Conservation (phyloP, 345 rosid species). For the Rubroshorea leprosula region DNA sequence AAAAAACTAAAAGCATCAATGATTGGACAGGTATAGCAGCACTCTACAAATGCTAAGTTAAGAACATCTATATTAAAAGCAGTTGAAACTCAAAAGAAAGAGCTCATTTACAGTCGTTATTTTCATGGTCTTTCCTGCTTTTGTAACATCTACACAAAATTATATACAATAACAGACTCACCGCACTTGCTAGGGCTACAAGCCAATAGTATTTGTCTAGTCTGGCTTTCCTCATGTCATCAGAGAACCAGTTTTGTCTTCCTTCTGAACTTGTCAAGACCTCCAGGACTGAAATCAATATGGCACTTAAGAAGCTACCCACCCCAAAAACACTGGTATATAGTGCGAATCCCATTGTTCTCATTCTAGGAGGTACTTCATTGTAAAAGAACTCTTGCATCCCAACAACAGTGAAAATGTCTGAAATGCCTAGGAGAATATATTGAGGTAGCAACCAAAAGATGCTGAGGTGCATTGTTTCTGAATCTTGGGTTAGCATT, state of each 20-base stretch:
- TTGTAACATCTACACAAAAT: constrained; percentile 48
- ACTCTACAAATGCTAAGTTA: too few species aligned
- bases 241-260: constrained; percentile 66
- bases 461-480: constrained; percentile 52
- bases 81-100: background rate
- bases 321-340: constrained; percentile 88
- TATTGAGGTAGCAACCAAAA: constrained; percentile 87
- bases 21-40: too few species aligned
- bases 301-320: constrained; percentile 80
- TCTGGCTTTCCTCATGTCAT: constrained; percentile 83
- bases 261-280: constrained; percentile 30
- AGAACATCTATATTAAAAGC: too few species aligned
- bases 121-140: constrained; percentile 30
- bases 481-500: constrained; percentile 13
- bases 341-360: constrained; percentile 82
- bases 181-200: constrained; percentile 45
- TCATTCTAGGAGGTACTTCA: constrained; percentile 77
- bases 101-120: constrained; percentile 19
- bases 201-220: constrained; percentile 81
- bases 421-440: constrained; percentile 71
- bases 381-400: constrained; percentile 95
- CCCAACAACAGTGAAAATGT: constrained; percentile 87
- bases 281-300: constrained; percentile 59
- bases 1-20: too few species aligned
- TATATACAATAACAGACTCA: constrained; percentile 56